Conservation (phyloP, 306 rosid species). For the Lathyrus sativus region DNA sequence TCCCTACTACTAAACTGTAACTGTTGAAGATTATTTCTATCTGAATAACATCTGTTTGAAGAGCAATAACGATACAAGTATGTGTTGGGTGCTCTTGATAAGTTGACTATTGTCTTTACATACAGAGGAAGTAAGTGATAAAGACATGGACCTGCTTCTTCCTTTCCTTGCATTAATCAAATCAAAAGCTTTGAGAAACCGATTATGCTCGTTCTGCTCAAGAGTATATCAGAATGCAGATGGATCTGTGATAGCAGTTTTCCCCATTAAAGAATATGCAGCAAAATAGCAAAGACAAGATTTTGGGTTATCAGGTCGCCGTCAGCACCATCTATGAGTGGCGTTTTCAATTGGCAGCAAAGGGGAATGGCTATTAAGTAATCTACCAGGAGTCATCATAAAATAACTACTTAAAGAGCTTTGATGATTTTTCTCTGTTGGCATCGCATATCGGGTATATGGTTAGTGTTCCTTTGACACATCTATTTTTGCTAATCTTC, state of each 20-base stretch:
- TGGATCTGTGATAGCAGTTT: conserved; percentile 43
- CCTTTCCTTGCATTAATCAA: conserved; percentile 76
- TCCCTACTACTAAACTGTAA: too few species aligned
- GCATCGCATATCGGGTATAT: too few species aligned
- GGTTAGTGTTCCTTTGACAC: too few species aligned
- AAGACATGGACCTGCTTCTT: conserved; percentile 53
- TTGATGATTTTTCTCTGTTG: conserved; percentile 43
- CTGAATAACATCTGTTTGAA: conserved; percentile 76
- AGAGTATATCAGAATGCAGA: conserved; percentile 68
- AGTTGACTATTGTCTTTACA: conserved; percentile 43
- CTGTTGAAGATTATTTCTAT: too few species aligned
- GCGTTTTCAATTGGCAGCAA: conserved; percentile 81
- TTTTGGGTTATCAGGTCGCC: conserved; percentile 60
- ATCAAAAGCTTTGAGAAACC: conserved; percentile 65
- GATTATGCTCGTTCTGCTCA: conserved; percentile 65
- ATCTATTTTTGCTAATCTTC: too few species aligned
- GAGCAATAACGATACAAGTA: conserved; percentile 64
- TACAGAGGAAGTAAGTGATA: conserved; percentile 43
- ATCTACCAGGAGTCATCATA: conserved; percentile 68
- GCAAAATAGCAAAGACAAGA: conserved; percentile 60
- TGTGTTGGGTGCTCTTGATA: conserved; percentile 36
- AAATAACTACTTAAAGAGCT: conserved; percentile 50
- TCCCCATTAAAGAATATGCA: conserved; percentile 55
- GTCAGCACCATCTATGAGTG: conserved; percentile 57
- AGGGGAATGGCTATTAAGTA: conserved; percentile 69